Conservation (phyloP, 1,284 basidiomycete genomes). For the Phenoliferia sp. region DNA sequence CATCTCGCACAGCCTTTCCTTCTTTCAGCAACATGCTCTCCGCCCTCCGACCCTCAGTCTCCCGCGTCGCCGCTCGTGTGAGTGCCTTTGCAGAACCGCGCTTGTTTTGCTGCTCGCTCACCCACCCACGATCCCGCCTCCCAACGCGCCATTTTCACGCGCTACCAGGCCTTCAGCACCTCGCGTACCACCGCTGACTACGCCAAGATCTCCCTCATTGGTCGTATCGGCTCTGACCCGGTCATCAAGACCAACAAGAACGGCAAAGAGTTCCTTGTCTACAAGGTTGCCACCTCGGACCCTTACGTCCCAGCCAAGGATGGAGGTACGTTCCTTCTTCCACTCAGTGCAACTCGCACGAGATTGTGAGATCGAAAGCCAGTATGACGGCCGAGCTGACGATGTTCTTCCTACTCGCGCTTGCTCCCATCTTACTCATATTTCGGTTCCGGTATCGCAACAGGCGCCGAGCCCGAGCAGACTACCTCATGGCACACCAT, state of each 20-base stretch:
- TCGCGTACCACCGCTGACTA: constrained; percentile 43
- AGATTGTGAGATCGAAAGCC: background rate
- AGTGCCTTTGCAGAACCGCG: background rate
- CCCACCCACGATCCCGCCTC: background rate
- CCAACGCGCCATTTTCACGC: background rate
- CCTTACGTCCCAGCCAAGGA: constrained; percentile 25
- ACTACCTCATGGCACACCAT: constrained; percentile 68
- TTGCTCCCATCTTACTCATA: background rate
- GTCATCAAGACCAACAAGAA: constrained; percentile 62
- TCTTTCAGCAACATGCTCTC: constrained; percentile 16
- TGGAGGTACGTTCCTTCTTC: constrained; percentile 40
- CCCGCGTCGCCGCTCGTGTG: constrained; percentile 17
- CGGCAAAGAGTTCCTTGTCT: constrained; percentile 59
- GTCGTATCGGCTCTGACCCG: constrained; percentile 64
- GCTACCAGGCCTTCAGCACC: constrained; percentile 60
- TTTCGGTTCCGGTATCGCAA: background rate
- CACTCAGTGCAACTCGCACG: background rate
- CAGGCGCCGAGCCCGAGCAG: constrained; percentile 37
- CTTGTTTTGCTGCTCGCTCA: background rate
- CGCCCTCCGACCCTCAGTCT: constrained; percentile 20
- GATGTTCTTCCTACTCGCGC: background rate
- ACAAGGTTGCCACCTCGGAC: constrained; percentile 36
- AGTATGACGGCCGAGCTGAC: background rate
- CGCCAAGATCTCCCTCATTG: constrained; percentile 68
- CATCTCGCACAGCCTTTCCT: background rate